Conservation (phyloP, 495 filamentous ascomycete genomes). For the Aspergillus diversus region DNA sequence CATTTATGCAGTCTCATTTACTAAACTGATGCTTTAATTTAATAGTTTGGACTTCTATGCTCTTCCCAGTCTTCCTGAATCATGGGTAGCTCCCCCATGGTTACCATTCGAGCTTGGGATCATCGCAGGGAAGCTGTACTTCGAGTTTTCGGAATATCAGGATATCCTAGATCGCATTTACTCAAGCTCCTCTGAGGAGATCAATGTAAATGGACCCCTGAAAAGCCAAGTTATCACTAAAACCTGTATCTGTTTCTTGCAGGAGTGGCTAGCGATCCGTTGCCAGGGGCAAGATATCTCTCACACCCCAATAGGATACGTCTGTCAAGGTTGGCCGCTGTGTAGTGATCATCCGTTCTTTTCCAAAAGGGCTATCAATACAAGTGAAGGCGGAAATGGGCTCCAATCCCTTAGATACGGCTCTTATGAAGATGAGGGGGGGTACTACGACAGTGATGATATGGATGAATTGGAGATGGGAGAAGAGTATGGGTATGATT, state of each 20-base stretch:
- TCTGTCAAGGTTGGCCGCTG: conserved; percentile 51
- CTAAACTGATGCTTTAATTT: conserved; percentile 56
- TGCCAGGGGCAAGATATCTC: conserved; percentile 55
- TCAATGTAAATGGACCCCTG: neutral
- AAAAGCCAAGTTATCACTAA: neutral
- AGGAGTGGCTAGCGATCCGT: conserved; percentile 55
- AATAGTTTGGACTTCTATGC: conserved; percentile 51
- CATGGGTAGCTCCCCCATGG: conserved; percentile 44
- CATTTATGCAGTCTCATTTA: conserved; percentile 57
- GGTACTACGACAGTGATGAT: conserved; percentile 18
- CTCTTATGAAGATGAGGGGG: neutral
- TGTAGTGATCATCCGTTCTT: conserved; percentile 51
- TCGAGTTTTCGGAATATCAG: conserved; percentile 47
- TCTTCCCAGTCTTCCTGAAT: conserved; percentile 45
- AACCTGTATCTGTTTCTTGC: conserved; percentile 37
- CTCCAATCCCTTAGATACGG: conserved; percentile 13
- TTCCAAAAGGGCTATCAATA: neutral
- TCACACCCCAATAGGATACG: conserved; percentile 60
- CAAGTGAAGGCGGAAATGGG: neutral
- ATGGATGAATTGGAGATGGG: conserved; percentile 4
- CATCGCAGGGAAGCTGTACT: conserved; percentile 59
- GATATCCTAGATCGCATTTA: conserved; percentile 29
- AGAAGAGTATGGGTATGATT: neutral
- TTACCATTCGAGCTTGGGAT: conserved; percentile 58
- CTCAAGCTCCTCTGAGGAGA: neutral